Evolutionary conservation across 208 protist genomes (phyloP), one percentile per base, ranked within the genome.

Genomic region (Lotmaria passim): DNA sequence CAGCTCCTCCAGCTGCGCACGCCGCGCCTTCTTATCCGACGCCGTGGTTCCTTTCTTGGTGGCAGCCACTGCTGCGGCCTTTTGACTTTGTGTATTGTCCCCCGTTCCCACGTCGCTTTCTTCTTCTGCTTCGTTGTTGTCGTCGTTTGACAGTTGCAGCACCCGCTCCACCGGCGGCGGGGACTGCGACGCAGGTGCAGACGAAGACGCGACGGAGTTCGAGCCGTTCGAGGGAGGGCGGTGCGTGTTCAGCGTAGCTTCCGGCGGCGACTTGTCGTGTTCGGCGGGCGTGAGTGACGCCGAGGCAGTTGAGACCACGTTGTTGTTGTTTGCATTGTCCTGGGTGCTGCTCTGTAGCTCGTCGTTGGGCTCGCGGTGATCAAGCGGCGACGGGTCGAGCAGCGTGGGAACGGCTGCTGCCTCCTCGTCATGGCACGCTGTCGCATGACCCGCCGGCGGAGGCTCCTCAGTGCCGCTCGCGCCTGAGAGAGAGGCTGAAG

Each of bases 1-100:
- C 41, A 85, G 44, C 56, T 55, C 64, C 52, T 69, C 59, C 11
- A 86, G 53, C 3, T 7, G 43, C 15, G n/a, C 44, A 19, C 59
- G 59, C 24, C 59, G 59, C 1, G 31, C 41, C 19, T 64, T 44
- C 5, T 53, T 51, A 12, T 51, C 57, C 55, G 21, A 1, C 30
- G 55, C 10, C 55, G 57, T n/a, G n/a, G n/a, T n/a, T 4, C 7
- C 15, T 15, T 17, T 17, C 31, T 28, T 26, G n/a, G 62, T 21
- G 24, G 39, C 7, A 19, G 26, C 10, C 1, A 24, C 34, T 17
- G 57, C 23, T 1, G 47, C 33, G 0, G 47, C 41, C n/a, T n/a
- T n/a, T n/a, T n/a, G n/a, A n/a, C n/a, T n/a, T n/a, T n/a, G n/a
- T n/a, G n/a, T n/a, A n/a, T n/a, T n/a, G n/a, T n/a, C n/a, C 44